phyloP scores from a whole-genome alignment of 805 yeast species.

The Debaryomyces hansenii region DNA sequence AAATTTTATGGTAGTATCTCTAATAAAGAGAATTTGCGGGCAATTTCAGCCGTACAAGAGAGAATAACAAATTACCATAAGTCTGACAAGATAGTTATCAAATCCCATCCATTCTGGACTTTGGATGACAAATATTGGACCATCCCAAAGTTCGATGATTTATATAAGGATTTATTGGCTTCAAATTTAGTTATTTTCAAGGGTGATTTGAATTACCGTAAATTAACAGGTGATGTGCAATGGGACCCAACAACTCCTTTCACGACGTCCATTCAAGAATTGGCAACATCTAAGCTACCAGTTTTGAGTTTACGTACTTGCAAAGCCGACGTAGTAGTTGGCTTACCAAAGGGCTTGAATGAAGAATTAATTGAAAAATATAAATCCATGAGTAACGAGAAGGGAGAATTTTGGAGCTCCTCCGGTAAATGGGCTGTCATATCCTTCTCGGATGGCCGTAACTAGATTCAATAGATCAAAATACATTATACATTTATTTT shows the following conservation, averaged over 20 bases:
- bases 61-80: constrained; percentile 20
- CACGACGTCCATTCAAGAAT: constrained; percentile 62
- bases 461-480: background rate
- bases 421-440: constrained; percentile 96
- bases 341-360: constrained; percentile 70
- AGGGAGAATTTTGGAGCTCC: constrained; percentile 78
- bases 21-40: constrained; percentile 15
- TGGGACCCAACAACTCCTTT: constrained; percentile 88
- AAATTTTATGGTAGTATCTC: constrained; percentile 48
- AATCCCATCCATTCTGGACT: constrained; percentile 84
- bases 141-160: constrained; percentile 60
- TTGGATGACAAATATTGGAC: constrained; percentile 73
- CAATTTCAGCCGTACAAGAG: constrained; percentile 20
- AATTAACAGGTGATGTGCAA: constrained; percentile 83
- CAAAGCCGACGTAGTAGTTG: constrained; percentile 95
- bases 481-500: background rate
- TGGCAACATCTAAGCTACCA: constrained; percentile 63
- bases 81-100: constrained; percentile 20
- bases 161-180: constrained; percentile 59
- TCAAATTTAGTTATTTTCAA: constrained; percentile 80
- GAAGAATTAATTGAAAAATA: constrained; percentile 64
- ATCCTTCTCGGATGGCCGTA: constrained; percentile 14
- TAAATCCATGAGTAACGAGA: constrained; percentile 57
- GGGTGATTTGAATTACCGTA: constrained; percentile 96
- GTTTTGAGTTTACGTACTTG: constrained; percentile 83